phyloP scores from a whole-genome alignment of 495 filamentous ascomycete genomes.

The Lophium mytilinum region DNA sequence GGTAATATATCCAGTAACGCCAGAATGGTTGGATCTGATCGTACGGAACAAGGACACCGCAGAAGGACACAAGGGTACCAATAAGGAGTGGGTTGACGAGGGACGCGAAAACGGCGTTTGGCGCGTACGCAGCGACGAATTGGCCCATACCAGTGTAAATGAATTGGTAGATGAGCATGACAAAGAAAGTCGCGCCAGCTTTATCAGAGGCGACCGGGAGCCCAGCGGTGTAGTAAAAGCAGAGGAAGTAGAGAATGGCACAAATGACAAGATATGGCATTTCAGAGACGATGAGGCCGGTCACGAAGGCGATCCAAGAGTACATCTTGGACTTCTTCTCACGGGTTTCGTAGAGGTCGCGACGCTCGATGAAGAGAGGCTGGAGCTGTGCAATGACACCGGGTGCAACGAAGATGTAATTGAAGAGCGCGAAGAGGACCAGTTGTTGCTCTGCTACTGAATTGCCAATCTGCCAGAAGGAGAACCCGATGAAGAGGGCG shows the following conservation, averaged over 20 bases:
- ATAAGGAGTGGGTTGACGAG: slow-evolving; percentile 48
- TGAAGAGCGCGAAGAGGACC: slow-evolving; percentile 35
- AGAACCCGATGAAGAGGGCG: slow-evolving; percentile 50
- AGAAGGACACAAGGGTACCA: slow-evolving; percentile 46
- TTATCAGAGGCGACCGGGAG: slow-evolving; percentile 38
- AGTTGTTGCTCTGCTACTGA: slow-evolving; percentile 33
- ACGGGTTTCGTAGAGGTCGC: slow-evolving; percentile 9
- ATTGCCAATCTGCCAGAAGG: slow-evolving; percentile 32
- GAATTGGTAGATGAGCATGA: slow-evolving; percentile 43
- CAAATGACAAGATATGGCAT: slow-evolving; percentile 53
- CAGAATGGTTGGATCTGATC: slow-evolving; percentile 58
- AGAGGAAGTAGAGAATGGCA: slow-evolving; percentile 48
- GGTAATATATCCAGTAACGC: slow-evolving; percentile 72
- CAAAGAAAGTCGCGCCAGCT: slow-evolving; percentile 38
- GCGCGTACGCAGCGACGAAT: slow-evolving; percentile 48
- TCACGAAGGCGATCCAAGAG: slow-evolving; percentile 37
- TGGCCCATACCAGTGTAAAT: slow-evolving; percentile 44
- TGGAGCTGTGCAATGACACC: slow-evolving; percentile 24
- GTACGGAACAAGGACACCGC: slow-evolving; percentile 54
- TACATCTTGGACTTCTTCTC: slow-evolving; percentile 35
- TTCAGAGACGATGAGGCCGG: slow-evolving; percentile 41
- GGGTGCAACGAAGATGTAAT: slow-evolving; percentile 33
- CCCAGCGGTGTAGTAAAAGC: slow-evolving; percentile 53
- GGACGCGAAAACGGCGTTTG: slow-evolving; percentile 47
- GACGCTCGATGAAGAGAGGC: slow-evolving; percentile 13